phyloP scores from a whole-genome alignment of 176 grass and related monocot genomes.

The Guadua angustifolia region DNA sequence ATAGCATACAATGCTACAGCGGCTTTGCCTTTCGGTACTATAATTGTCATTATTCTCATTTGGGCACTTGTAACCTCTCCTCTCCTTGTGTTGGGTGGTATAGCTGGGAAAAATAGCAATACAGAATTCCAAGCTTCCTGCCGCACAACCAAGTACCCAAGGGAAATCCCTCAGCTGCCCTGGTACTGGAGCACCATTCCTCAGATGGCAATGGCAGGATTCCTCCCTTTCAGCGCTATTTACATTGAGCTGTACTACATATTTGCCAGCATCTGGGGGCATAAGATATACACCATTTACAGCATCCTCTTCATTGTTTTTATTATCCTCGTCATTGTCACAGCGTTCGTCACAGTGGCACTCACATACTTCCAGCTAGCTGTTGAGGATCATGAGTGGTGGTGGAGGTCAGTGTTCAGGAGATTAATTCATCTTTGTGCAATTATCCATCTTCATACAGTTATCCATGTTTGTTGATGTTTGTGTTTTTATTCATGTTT shows the following conservation, averaged over 20 bases:
- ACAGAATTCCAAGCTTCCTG: slow-evolving; percentile 84
- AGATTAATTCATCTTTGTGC: slow-evolving; percentile 24
- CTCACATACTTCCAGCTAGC: slow-evolving; percentile 95
- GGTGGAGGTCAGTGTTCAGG: slow-evolving; percentile 85
- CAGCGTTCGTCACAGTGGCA: slow-evolving; percentile 90
- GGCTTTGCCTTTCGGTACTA: slow-evolving; percentile 90
- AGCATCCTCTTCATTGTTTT: slow-evolving; percentile 98
- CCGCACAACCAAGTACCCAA: slow-evolving; percentile 84
- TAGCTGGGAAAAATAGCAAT: slow-evolving; percentile 94
- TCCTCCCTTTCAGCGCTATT: slow-evolving; percentile 94
- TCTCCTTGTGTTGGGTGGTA: slow-evolving; percentile 83
- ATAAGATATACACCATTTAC: slow-evolving; percentile 98
- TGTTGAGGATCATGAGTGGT: slow-evolving; percentile 95
- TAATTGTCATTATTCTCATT: slow-evolving; percentile 91
- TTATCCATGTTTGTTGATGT: not conserved
- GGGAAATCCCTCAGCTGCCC: slow-evolving; percentile 86
- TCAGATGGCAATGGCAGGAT: slow-evolving; percentile 96
- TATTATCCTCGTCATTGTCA: slow-evolving; percentile 94
- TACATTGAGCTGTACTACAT: slow-evolving; percentile 97
- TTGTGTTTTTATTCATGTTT: not conserved
- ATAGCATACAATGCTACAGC: slow-evolving; percentile 90
- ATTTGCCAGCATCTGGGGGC: slow-evolving; percentile 95
- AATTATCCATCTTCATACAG: not conserved
- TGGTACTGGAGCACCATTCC: slow-evolving; percentile 90
- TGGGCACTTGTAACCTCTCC: slow-evolving; percentile 92